Base-by-base conservation (phyloP, 139 green algal genomes). In the Chlorella ohadii region DNA sequence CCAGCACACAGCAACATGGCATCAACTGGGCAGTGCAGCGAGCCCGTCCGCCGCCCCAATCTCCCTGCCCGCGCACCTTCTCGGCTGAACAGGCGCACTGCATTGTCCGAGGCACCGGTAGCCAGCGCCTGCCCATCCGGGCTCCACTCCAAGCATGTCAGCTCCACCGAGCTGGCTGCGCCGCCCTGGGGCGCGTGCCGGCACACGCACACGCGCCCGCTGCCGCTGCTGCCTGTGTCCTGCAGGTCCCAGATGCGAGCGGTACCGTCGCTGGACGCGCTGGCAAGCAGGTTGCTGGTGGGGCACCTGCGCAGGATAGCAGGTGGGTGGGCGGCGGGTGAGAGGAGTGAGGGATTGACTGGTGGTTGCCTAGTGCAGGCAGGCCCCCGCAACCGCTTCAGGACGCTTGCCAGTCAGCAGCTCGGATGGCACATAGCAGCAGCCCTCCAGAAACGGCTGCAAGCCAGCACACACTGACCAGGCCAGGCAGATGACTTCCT, bases 121-220 rank as follows among this genome's bases (percentile, higher is more conserved):
- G 95, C 96, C 31, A 99, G 92, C 84, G 95, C 80, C 25, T 82
- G 86, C 27, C 95, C 96, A 44, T 97, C 93, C 0, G 83, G 89
- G 78, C 95, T 94, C 96, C 96, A 99, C 83, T 98, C 96, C 44
- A 99, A 84, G 22, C 95, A 97, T 0, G 96, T 98, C 19, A 99
- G 94, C 86, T 99, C 96, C 75, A 95, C 95, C 0, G 47, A 27
- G 11, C 51, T 13, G 0, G 51, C 28, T 1, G 31, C 75, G 27
- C 66, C 66, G 47, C 51, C 75, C 73, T 78, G 56, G 36, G 68
- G 55, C 27, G 70, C 19, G 68, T 79, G 68, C 27, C 39, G 38
- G 78, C 78, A 83, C 63, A 83, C 78, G 19, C 39, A 74, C 63
- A 73, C 63, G 39, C 78, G 78, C 28, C 76, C 56, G 47, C 66